Evolutionary conservation across 1,139 yeast genomes (phyloP), one percentile per base, ranked within the genome.

Genomic region (Scheffersomyces segobiensis): DNA sequence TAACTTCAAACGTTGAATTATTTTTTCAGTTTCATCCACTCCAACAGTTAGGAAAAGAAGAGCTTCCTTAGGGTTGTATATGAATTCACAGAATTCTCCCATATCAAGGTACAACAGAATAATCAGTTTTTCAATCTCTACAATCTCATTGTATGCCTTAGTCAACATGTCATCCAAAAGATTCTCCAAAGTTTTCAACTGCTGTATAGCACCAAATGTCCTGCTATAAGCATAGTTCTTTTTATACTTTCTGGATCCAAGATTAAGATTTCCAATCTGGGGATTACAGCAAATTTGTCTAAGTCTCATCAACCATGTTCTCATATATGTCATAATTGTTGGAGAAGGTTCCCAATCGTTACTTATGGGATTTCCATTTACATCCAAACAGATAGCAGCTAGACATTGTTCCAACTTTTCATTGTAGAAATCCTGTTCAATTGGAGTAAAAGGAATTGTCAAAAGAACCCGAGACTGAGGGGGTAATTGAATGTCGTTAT

Each of bases 281-380:
- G 97, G 93, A 71, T 91, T 95, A 61, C 96, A 89, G 65, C 98
- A 93, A 0, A 90, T 81, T 67, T 91, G 93, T 46, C 98, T 79
- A 46, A 93, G 75, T 55, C 83, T 79, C 17, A 81, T 78, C 12
- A 93, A 74, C 96, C 96, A 91, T 21, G 76, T 74, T 55, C 88
- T 79, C 89, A 87, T 85, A 46, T 73, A 70, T 2, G 74, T 65
- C 56, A 80, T 70, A 20, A 81, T 71, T 1, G 78, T 67, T 0
- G 76, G 65, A 0, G 83, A 71, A 0, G 87, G 83, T 56, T 82
- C 84, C 84, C 87, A 85, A 53, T 82, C 83, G 18, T 79, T 79
- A 5, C 74, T 66, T 0, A 74, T 68, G 0, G 92, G 88, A 46
- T 79, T 78, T 0, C 93, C 95, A 55, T 78, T 73, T 1, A 79